Percentiles rank a stretch among this genome's conserved stretches.
Conservation (phyloP, 2,329 filamentous ascomycete genomes). For the Fusarium pseudocircinatum region DNA sequence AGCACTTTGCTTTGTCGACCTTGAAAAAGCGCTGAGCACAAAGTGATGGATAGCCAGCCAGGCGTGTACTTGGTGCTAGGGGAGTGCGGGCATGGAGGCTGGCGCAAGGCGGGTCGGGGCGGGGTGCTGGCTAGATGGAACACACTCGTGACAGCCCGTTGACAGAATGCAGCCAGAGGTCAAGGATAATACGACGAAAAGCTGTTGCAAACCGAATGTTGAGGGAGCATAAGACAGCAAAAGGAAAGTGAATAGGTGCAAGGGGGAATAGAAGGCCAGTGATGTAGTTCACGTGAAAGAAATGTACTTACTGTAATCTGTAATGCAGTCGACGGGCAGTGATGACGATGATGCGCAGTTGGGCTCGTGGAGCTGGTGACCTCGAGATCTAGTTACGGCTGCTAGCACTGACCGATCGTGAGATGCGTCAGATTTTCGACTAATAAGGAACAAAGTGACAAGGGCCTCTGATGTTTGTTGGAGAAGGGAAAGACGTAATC, state of each 20-base stretch:
- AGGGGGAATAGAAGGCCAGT: neutral
- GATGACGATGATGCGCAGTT: slow-evolving; percentile 37
- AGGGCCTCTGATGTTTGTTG: slow-evolving; percentile 24
- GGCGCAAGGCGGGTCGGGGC: slow-evolving; percentile 46
- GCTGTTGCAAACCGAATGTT: slow-evolving; percentile 1
- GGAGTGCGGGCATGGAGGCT: slow-evolving; percentile 42
- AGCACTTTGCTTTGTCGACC: slow-evolving; percentile 12
- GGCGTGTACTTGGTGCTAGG: slow-evolving; percentile 39
- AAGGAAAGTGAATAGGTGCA: neutral
- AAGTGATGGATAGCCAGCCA: slow-evolving; percentile 19
- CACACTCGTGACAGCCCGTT: slow-evolving; percentile 46
- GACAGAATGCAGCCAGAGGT: slow-evolving; percentile 34
- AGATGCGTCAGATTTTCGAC: slow-evolving; percentile 23
- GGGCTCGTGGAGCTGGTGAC: slow-evolving; percentile 33
- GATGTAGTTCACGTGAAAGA: slow-evolving; percentile 1
- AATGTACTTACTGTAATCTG: slow-evolving; percentile 32
- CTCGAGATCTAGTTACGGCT: slow-evolving; percentile 36
- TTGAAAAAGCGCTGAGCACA: slow-evolving; percentile 26
- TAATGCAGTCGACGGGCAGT: slow-evolving; percentile 18
- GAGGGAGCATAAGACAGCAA: neutral
- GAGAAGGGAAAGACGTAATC: slow-evolving; percentile 21
- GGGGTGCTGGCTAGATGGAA: slow-evolving; percentile 46
- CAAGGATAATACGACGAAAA: slow-evolving; percentile 11
- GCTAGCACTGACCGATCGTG: slow-evolving; percentile 40
- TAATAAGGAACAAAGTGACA: slow-evolving; percentile 23